Evolutionary conservation across 441 rosid genomes (phyloP), one percentile per base, ranked within the genome.

Genomic region (Erodium texanum): DNA sequence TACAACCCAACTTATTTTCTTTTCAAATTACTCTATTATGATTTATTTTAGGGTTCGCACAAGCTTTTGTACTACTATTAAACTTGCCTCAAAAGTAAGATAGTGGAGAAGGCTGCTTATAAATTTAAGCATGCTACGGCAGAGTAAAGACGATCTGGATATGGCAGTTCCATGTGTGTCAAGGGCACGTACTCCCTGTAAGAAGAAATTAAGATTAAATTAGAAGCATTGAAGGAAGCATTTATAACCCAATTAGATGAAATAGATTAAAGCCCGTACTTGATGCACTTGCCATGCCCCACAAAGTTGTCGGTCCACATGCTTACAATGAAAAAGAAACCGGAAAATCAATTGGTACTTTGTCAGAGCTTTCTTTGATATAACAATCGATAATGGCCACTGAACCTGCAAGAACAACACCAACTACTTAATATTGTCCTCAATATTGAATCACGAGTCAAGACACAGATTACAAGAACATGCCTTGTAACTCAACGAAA

Each of bases 261-360:
- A 54, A n/a, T 59, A 41, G 70, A 70, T 68, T 66, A 20, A 67
- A 70, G 68, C 65, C 68, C 87, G 56, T 89, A 89, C 99, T 80
- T 92, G 99, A 85, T 91, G 99, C 81, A 86, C 79, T 75, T 94
- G 99, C 99, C 99, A 94, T 65, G 99, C 88, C 74, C 87, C 91
- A 82, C 90, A 87, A 69, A 94, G 96, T 78, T 94, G 97, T 72
- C 97, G 97, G 70, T 94, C 96, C 66, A 91, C 96, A 79, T 94
- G 96, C 68, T 94, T 94, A 81, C 97, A 94, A 66, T 85, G 96
- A 68, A 94, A 94, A 66, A 94, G 81, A 81, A 84, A 87, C 76
- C 97, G 97, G 75, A 94, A 94, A 78, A 94, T 85, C 76, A 91
- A 81, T 82, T 89, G 96, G 75, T 94, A 94, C 79, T 94, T 94